phyloP scores from a whole-genome alignment of 305 asterid species.

The Striga hermonthica region DNA sequence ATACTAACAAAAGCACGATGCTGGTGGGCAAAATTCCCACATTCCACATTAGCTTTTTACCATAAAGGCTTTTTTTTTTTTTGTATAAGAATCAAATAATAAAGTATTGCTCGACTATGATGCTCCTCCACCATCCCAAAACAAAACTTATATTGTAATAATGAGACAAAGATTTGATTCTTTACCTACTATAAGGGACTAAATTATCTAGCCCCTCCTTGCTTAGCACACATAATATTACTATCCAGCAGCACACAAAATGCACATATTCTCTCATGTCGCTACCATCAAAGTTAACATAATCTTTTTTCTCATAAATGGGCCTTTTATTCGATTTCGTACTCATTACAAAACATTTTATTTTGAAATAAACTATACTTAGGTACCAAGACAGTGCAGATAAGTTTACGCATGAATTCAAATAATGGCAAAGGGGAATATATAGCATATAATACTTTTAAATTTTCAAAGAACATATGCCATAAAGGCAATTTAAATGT shows the following conservation, averaged over 20 bases:
- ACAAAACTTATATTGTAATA: conserved; percentile 5
- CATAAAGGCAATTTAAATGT: too few species aligned
- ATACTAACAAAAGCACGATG: conserved; percentile 5
- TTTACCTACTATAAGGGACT: conserved; percentile 14
- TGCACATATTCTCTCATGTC: background rate
- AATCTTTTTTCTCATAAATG: background rate
- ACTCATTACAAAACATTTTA: too few species aligned
- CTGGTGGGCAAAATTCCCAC: conserved; percentile 37
- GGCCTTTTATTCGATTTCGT: too few species aligned
- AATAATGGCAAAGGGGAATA: too few species aligned
- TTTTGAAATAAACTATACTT: too few species aligned
- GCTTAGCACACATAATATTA: too few species aligned
- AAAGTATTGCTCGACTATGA: conserved; percentile 27
- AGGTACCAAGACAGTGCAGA: too few species aligned
- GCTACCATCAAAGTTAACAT: background rate
- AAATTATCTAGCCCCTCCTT: conserved; percentile 3
- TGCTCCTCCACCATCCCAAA: conserved; percentile 32
- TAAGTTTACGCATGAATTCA: too few species aligned
- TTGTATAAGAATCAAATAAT: conserved; percentile 31
- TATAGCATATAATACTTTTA: too few species aligned
- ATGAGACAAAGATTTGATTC: conserved; percentile 26
- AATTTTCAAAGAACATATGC: too few species aligned
- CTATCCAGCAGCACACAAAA: background rate
- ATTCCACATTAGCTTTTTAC: conserved; percentile 30
- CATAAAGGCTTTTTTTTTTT: conserved; percentile 26